phyloP scores from a whole-genome alignment of 2,329 filamentous ascomycete genomes.

The Stachybotrys echinatus region DNA sequence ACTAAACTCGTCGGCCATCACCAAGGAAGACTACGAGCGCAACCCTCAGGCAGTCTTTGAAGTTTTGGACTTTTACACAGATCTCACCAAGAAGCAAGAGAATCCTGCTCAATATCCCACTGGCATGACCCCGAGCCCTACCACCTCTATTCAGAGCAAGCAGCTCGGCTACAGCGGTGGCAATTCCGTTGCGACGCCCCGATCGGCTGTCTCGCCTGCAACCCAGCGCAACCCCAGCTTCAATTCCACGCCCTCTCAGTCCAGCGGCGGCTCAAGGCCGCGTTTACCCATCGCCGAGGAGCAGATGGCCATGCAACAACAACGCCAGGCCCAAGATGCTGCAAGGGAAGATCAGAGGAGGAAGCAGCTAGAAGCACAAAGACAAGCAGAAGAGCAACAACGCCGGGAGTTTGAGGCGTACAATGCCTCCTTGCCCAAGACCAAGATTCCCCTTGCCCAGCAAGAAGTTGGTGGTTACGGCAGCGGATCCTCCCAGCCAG shows the following conservation, averaged over 20 bases:
- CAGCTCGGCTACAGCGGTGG: constrained; percentile 55
- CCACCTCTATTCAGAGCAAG: constrained; percentile 54
- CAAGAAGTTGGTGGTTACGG: constrained; percentile 72
- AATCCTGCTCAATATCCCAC: constrained; percentile 65
- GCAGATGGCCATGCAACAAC: constrained; percentile 8
- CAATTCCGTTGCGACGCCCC: constrained; percentile 60
- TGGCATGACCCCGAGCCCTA: constrained; percentile 49
- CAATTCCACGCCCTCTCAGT: constrained; percentile 29
- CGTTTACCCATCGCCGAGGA: constrained; percentile 39
- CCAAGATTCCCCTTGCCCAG: constrained; percentile 73
- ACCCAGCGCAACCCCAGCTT: constrained; percentile 39
- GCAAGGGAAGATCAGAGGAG: constrained; percentile 54
- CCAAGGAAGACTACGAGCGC: constrained; percentile 96
- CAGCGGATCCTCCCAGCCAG: constrained; percentile 32
- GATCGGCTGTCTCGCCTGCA: constrained; percentile 48
- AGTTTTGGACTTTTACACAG: constrained; percentile 79
- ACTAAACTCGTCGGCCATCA: constrained; percentile 92
- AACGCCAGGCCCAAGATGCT: constrained; percentile 41
- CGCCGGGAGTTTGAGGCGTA: constrained; percentile 80
- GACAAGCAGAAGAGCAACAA: constrained; percentile 58
- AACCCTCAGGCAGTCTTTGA: constrained; percentile 85
- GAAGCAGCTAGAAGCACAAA: constrained; percentile 56
- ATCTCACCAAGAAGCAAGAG: constrained; percentile 71
- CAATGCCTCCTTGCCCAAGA: constrained; percentile 83
- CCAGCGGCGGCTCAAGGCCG: constrained; percentile 31